Evolutionary conservation across 1,284 basidiomycete species (phyloP).

Genomic region (Tylopilus sp.): DNA sequence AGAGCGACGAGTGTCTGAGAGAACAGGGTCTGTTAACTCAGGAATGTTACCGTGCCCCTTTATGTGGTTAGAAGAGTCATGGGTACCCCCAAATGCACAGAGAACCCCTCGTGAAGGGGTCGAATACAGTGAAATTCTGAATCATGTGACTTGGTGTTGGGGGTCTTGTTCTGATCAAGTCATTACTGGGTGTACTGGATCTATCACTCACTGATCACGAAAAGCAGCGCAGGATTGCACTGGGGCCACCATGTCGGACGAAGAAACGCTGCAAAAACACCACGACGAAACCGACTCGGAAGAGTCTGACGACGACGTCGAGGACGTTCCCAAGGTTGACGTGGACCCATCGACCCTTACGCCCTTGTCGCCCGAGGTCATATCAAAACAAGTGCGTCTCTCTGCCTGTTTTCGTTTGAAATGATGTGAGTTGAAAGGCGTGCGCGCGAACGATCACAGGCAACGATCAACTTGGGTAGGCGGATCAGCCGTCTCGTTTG

Average conservation of each 20-base stretch:
- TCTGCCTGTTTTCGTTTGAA: background rate
- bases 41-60: background rate
- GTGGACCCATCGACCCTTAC: conserved; percentile 80
- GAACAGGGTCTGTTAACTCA: background rate
- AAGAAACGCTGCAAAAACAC: conserved; percentile 58
- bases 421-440: background rate
- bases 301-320: conserved; percentile 55
- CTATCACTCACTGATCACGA: conserved; percentile 13
- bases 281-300: conserved; percentile 68
- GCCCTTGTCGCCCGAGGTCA: conserved; percentile 92
- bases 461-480: conserved; percentile 81
- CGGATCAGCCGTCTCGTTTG: background rate
- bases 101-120: background rate
- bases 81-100: background rate
- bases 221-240: background rate
- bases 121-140: background rate
- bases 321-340: conserved; percentile 57
- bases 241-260: conserved; percentile 48
- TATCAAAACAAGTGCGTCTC: conserved; percentile 85
- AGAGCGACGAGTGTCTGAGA: background rate
- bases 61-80: background rate
- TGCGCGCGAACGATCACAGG: conserved; percentile 39
- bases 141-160: conserved; percentile 20
- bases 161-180: conserved; percentile 22
- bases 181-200: background rate